Base-by-base conservation (phyloP, 192 early-diverging fungal species). In the Backusella westeae region DNA sequence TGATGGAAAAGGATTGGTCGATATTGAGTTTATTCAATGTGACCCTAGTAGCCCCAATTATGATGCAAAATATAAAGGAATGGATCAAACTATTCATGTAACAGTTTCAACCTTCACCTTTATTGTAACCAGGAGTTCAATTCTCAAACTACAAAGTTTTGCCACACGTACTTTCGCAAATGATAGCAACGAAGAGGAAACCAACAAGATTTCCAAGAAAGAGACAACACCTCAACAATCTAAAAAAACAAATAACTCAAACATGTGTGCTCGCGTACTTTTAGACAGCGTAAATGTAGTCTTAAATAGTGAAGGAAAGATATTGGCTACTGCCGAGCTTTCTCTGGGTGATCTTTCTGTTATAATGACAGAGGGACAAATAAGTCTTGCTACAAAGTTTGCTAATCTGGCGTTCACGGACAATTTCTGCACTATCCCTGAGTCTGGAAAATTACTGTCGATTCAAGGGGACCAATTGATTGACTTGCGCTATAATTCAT, bases 131-230 rank as follows among this genome's bases (percentile, higher is more conserved):
- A 88, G 90, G 38, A 89, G 87, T 65, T 89, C 88, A 69, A 92
- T 99, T n/a, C 80, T 97, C 73, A 90, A 88, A 9, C 80, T 96
- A 14, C 96, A 97, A 81, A 92, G 95, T 73, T 96, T 94, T 76
- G 85, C 96, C 14, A 76, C 94, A 23, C 88, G 89, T 49, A 93
- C 93, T 8, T 95, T 92, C 69, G 10, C 67, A n/a, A 68, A 34
- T 17, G 67, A 68, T 68, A 36, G 1, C 32, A 34, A 19, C 9
- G 34, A 36, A 14, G 19, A 68, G 3, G 26, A 26, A 4, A 6
- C 66, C 6, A 35, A 2, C 6, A 14, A 17, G 29, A 34, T 53
- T 19, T 34, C 56, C 74, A 44, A 53, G 19, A 69, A 69, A 69
- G 68, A 69, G n/a, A 36, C 70, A 29, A 39, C 53, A 32, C 68